Evolutionary conservation across 306 rosid genomes (phyloP), one percentile per base, ranked within the genome.

Genomic region (Datisca glomerata): DNA sequence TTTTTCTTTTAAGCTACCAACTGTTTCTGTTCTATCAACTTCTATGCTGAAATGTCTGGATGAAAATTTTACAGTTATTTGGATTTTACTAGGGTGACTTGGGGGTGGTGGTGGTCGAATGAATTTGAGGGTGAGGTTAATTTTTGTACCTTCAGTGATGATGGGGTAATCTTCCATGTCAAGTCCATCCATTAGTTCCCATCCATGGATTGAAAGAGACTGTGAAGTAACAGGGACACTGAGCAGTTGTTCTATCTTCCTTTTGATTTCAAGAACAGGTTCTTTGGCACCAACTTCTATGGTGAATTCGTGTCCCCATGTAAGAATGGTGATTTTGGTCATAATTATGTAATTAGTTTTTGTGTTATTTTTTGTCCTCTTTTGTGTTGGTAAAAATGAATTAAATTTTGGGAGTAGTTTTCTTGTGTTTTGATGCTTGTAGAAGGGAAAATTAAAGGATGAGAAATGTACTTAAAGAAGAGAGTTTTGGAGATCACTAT

Each of bases 81-180:
- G 76, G 56, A 83, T 69, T 64, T 68, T 74, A 41, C 38, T 49
- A 2, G 45, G 40, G 24, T 55, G 45, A 43, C 51, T 6, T 1
- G 2, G 32, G 36, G 35, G 12, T 12, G 47, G 53, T 21, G 70
- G 47, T 42, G 41, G n/a, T n/a, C n/a, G 50, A 34, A 35, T 22
- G 57, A 45, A 33, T 53, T 59, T 76, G 54, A 73, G 41, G 32
- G 21, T 62, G 53, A 83, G 95, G 55, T 89, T 74, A 39, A 83
- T 54, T 59, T 65, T 73, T 24, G 95, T 83, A 42, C 91, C 93
- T 49, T 89, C 77, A 17, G 59, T 55, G 61, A 83, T 37, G 45
- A 83, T 80, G 12, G 82, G 91, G 17, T 89, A 83, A 47, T 89
- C 97, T 66, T 89, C 93, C 89, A 83, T 70, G 81, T 80, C 93